Base-by-base conservation (phyloP, 805 yeast genomes). In the Kregervanrija pseudodelftensis region DNA sequence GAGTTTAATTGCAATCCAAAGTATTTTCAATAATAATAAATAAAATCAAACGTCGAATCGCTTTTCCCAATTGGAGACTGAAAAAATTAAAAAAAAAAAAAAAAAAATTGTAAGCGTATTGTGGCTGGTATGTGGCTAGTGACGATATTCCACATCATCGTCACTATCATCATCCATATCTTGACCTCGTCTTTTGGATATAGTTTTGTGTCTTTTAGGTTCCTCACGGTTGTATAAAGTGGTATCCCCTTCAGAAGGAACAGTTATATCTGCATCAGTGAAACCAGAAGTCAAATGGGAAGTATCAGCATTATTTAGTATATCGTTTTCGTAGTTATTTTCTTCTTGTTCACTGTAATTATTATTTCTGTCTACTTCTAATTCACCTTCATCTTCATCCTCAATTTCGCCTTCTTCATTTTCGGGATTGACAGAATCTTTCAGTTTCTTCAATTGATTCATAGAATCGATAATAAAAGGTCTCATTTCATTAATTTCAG, bases 401-500 rank as follows among this genome's bases (percentile, higher is more conserved):
- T 43, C 40, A 2, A 36, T 38, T 10, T 30, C 46, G 12, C 36
- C 46, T 16, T 17, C 41, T 15, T 49, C 51, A 9, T 34, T 36
- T 8, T 43, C 50, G 30, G 40, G 47, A 15, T 51, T 47, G 2
- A 53, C 50, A 37, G 59, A 53, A 22, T 70, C 76, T 36, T 73
- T 73, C 32, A 88, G 58, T 43, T 71, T 69, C 39, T 86, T 71
- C 48, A 93, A 64, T 52, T 82, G 82, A 47, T 81, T 80, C 98
- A 93, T 91, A 1, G 86, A 83, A 11, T 69, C 67, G n/a, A 79
- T 68, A 32, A 89, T 79, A 56, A 88, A 85, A 2, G 96, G 95
- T 50, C 96, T 67, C 42, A 90, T 66, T 59, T 88, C 96, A 60
- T 89, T 90, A 49, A 93, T 82, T 61, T 91, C 99, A 73, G 89